Conservation (phyloP, 371 early-diverging fungal species). For the Polyrhizophydium stewartii region DNA sequence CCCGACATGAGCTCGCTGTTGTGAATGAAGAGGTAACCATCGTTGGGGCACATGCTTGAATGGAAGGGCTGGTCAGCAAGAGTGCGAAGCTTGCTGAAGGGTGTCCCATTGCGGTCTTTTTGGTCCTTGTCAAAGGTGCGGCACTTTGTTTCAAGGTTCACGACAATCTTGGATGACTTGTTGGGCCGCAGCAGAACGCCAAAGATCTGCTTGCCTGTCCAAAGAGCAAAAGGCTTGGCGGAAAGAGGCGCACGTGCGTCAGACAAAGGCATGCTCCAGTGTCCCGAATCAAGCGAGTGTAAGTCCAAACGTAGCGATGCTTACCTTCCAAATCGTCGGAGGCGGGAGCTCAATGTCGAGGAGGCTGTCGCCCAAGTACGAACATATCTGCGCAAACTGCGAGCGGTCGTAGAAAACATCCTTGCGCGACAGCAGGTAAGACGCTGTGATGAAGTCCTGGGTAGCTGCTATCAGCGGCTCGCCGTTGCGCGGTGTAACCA, state of each 20-base stretch:
- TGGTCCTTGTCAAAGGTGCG: constrained; percentile 35
- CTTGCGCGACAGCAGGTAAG: constrained; percentile 88
- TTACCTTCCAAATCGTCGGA: constrained; percentile 81
- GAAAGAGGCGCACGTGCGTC: neutral
- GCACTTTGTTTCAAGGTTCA: constrained; percentile 88
- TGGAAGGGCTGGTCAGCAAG: constrained; percentile 17
- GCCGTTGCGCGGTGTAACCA: constrained; percentile 98
- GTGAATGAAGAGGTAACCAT: constrained; percentile 84
- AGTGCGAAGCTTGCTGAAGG: constrained; percentile 13
- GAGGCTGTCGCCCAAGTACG: constrained; percentile 78
- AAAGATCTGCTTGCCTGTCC: constrained; percentile 71
- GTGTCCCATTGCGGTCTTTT: constrained; percentile 13
- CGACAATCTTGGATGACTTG: constrained; percentile 55
- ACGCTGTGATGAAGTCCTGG: constrained; percentile 99
- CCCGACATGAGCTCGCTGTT: constrained; percentile 96
- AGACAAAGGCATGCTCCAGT: neutral
- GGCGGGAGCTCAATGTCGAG: constrained; percentile 85
- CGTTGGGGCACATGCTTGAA: constrained; percentile 81
- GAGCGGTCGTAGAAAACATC: constrained; percentile 95
- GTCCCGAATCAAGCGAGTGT: too few species aligned
- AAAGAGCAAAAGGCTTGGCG: constrained; percentile 41
- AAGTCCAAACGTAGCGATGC: constrained; percentile 3
- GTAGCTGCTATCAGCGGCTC: constrained; percentile 98
- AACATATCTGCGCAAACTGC: constrained; percentile 86
- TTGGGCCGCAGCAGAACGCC: constrained; percentile 86